Conservation (phyloP, 306 rosid species). For the Quercus suber region DNA sequence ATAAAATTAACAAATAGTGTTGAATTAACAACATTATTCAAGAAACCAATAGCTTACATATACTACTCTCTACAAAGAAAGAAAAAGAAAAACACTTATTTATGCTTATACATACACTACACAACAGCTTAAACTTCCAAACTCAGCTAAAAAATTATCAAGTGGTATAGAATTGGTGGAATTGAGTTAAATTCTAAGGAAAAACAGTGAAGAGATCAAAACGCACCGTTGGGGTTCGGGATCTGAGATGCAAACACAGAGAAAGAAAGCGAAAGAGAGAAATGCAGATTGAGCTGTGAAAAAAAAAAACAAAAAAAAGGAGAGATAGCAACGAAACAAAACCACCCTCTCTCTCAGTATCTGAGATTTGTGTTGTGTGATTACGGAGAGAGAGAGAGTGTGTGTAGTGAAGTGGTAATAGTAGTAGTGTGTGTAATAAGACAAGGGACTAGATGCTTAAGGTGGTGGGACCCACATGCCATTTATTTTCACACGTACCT, state of each 20-base stretch:
- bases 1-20: no score
- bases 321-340: constrained; percentile 10
- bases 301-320: neutral
- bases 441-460: constrained; percentile 20
- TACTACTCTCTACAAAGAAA: no score
- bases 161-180: neutral
- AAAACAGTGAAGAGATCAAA: constrained; percentile 22
- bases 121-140: neutral
- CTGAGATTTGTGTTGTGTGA: constrained; percentile 60
- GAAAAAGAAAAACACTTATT: neutral
- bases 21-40: no score
- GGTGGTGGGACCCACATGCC: constrained; percentile 14
- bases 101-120: no score
- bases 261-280: constrained; percentile 17
- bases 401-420: neutral
- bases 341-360: constrained; percentile 6
- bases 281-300: constrained; percentile 41
- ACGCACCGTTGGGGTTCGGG: constrained; percentile 40
- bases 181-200: constrained; percentile 1
- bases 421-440: neutral
- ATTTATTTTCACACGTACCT: constrained; percentile 42
- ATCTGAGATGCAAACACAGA: constrained; percentile 42
- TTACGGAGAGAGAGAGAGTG: constrained; percentile 24
- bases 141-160: neutral
- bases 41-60: no score